Percentiles rank a stretch among this genome's conserved stretches.
phyloP scores from a whole-genome alignment of 148 eudicot genomes.

The Diospyros kaki region DNA sequence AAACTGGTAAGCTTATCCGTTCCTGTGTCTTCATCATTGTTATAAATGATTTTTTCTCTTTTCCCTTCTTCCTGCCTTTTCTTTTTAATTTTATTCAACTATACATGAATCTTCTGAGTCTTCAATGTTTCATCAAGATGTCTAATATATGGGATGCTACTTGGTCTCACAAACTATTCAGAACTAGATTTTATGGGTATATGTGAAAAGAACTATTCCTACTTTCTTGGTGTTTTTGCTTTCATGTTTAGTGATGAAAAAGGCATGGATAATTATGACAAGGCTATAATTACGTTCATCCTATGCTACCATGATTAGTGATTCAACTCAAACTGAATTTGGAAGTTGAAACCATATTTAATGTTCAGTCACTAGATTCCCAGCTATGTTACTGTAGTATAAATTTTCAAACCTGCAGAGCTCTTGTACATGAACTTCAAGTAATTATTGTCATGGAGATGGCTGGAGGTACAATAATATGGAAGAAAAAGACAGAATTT shows the following conservation, averaged over 20 bases:
- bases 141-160: neutral
- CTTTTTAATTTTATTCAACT: too few species aligned
- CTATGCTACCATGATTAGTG: neutral
- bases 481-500: too few species aligned
- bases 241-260: neutral
- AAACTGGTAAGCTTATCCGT: constrained; percentile 51
- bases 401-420: too few species aligned
- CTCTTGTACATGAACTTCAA: too few species aligned
- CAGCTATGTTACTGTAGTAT: neutral
- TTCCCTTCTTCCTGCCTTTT: neutral
- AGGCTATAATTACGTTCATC: neutral
- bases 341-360: neutral
- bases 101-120: too few species aligned
- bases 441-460: too few species aligned
- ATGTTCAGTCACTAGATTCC: neutral
- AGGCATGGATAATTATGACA: neutral
- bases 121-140: neutral
- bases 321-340: neutral
- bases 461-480: too few species aligned
- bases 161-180: neutral
- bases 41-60: neutral
- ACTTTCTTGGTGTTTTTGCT: neutral
- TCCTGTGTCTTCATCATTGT: neutral
- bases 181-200: neutral
- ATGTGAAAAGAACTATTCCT: neutral